Base-by-base conservation (phyloP, 192 early-diverging fungal genomes). In the Coemansia sp. region DNA sequence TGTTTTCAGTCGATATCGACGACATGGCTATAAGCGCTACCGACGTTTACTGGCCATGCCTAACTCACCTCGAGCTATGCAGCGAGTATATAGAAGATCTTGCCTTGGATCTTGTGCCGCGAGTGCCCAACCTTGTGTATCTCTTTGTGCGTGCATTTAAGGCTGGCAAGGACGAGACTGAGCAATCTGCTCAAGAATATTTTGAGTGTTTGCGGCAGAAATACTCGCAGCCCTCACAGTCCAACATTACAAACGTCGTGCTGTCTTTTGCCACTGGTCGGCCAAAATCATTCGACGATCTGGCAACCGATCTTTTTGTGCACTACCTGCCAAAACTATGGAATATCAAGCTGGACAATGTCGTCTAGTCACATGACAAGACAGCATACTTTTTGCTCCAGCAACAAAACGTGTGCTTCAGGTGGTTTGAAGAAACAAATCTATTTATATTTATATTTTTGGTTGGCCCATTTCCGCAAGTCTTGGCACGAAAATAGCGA, bases 401-500 rank as follows among this genome's bases (percentile, higher is more conserved):
- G 41, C 41, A 16, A 43, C 16, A 43, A 43, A 43, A 43, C 4
- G 12, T 43, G 41, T 43, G 26, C 26, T 43, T 43, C 39, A 3
- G 39, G 7, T 16, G 3, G 41, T n/a, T 43, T 3, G 41, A 43
- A 2, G 16, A 13, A 43, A 3, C 13, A n/a, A 18, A 19, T 49
- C 47, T 49, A 49, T 49, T 41, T 24, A 41, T 49, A 49, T 49
- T 41, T 24, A 41, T 29, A n/a, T 5, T 41, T 41, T 18, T 18
- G 27, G 3, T 45, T 18, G 43, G 19, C 7, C 20, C 38, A 59
- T 27, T 18, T 38, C 41, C 45, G 45, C 59, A 60, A 60, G 59
- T 27, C 59, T 60, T 60, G 59, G 59, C 59, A 19, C 43, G 29
- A 22, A 38, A 47, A 23, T n/a, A 38, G 39, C 19, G 26, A 43